A percentile compares a stretch with the other conserved stretches of the same genome.
phyloP scores from a whole-genome alignment of 2,329 filamentous ascomycete genomes.

The Pseudopyrenochaeta lycopersici region DNA sequence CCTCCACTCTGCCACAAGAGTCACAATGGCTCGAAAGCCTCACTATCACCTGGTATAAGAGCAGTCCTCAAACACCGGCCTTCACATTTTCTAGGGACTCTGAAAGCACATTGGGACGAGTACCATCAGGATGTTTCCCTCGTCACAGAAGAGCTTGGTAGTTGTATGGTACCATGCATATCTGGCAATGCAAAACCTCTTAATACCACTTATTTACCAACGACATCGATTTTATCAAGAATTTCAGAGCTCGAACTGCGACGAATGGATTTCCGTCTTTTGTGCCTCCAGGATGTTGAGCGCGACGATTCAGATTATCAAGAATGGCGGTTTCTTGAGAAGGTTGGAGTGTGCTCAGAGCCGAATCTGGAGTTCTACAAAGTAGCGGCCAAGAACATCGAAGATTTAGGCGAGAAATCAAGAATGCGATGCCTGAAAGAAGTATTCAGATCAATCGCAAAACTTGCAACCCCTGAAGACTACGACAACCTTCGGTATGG shows the following conservation, averaged over 20 bases:
- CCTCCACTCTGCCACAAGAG: slow-evolving; percentile 7
- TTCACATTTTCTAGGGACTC: slow-evolving; percentile 15
- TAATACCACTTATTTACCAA: slow-evolving; percentile 16
- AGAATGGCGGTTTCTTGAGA: slow-evolving; percentile 24
- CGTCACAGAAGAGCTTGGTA: slow-evolving; percentile 3
- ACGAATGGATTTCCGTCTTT: slow-evolving; percentile 5
- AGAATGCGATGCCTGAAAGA: too few relatives aligned
- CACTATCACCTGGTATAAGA: slow-evolving; percentile 9
- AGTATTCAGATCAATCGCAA: slow-evolving; percentile 6
- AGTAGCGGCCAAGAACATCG: not conserved
- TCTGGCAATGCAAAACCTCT: not conserved
- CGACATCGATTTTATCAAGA: slow-evolving; percentile 1
- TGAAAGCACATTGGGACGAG: slow-evolving; percentile 24
- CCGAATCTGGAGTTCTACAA: slow-evolving; percentile 21
- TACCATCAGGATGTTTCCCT: too few relatives aligned
- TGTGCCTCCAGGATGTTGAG: slow-evolving; percentile 4
- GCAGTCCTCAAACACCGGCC: slow-evolving; percentile 6
- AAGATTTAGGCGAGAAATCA: too few relatives aligned
- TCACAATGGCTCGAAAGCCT: not conserved
- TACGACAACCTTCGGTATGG: not conserved
- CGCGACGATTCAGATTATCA: slow-evolving; percentile 2
- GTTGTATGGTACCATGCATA: slow-evolving; percentile 12
- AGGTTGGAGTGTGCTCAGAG: slow-evolving; percentile 14
- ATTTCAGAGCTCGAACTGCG: not conserved
- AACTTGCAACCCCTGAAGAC: slow-evolving; percentile 7